Percentiles rank a stretch among this genome's conserved stretches.
These are phyloP conservation scores for Candida endomychidarum DNA, from an alignment of 805 yeast species.

Conservation along the genomic window DNA sequence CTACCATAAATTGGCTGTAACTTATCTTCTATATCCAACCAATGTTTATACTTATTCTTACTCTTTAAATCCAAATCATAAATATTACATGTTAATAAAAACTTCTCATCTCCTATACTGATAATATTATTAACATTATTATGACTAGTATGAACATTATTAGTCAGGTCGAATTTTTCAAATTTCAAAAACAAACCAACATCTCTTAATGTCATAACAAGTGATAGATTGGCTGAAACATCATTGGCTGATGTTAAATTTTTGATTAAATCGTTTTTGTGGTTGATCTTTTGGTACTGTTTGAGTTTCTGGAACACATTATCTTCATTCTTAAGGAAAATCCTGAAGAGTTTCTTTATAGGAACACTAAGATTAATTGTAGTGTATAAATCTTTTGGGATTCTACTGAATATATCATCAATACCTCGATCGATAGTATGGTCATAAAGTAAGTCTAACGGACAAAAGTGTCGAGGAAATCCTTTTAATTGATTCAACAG, in stretches of 20 bases:
- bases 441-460: constrained; percentile 40
- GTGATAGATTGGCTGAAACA: constrained; percentile 40
- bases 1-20: constrained; percentile 35
- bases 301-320: constrained; percentile 35
- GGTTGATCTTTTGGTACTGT: constrained; percentile 33
- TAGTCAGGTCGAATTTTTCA: constrained; percentile 26
- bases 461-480: constrained; percentile 44
- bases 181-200: constrained; percentile 52
- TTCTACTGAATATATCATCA: constrained; percentile 24
- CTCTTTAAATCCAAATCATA: constrained; percentile 54
- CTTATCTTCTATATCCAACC: constrained; percentile 44
- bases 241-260: constrained; percentile 33
- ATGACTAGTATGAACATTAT: constrained; percentile 30
- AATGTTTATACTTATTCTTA: constrained; percentile 40
- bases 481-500: constrained; percentile 44
- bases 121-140: constrained; percentile 28
- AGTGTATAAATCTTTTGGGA: constrained; percentile 20
- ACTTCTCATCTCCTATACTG: constrained; percentile 25
- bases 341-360: constrained; percentile 28
- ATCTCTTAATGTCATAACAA: constrained; percentile 56
- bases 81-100: constrained; percentile 36
- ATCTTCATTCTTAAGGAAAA: constrained; percentile 30
- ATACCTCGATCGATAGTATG: constrained; percentile 37
- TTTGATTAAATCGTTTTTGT: constrained; percentile 30
- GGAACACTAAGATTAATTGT: constrained; percentile 33